Evolutionary conservation across 805 yeast species (phyloP).

Genomic region (Saturnispora zaruensis): DNA sequence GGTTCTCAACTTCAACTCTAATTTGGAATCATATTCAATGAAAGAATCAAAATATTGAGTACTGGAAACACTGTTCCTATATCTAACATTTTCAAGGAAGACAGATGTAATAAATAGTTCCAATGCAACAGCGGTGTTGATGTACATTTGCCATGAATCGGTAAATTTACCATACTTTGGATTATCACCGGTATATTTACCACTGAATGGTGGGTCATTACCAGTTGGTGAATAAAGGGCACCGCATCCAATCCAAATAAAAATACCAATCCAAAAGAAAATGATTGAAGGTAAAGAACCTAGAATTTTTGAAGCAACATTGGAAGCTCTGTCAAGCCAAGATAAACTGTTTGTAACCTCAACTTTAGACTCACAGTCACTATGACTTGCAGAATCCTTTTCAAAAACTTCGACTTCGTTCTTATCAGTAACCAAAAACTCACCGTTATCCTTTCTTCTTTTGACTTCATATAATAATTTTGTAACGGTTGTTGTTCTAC

Average conservation of each 20-base stretch:
- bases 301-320: conserved; percentile 18
- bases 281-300: conserved; percentile 29
- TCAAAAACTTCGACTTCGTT: neutral
- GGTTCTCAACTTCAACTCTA: conserved; percentile 20
- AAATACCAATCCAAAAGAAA: conserved; percentile 32
- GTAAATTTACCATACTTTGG: conserved; percentile 21
- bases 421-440: neutral
- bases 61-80: conserved; percentile 29
- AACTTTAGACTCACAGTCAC: conserved; percentile 2
- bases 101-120: conserved; percentile 27
- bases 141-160: conserved; percentile 34
- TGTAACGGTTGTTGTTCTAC: conserved; percentile 23
- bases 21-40: conserved; percentile 22
- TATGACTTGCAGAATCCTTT: neutral
- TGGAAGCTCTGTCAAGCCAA: conserved; percentile 30
- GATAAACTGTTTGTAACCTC: conserved; percentile 18
- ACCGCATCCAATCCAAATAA: conserved; percentile 29
- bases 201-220: conserved; percentile 16
- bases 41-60: conserved; percentile 16
- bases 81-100: conserved; percentile 33
- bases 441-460: neutral
- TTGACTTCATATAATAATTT: conserved; percentile 10
- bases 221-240: conserved; percentile 20
- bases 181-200: conserved; percentile 1
- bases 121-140: conserved; percentile 35